Conservation (phyloP, 345 rosid species). For the Garcia nutans region DNA sequence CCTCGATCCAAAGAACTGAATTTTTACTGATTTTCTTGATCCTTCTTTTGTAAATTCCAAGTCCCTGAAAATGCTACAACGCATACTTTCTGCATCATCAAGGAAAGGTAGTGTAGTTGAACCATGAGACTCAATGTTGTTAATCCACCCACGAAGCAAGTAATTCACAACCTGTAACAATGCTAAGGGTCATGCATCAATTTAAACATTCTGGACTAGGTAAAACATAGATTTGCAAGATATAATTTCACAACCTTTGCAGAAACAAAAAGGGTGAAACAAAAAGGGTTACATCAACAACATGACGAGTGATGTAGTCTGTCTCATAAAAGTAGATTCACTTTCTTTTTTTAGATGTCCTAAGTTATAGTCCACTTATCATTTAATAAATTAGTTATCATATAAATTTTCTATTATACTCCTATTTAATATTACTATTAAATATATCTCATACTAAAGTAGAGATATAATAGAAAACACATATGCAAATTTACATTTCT, state of each 20-base stretch:
- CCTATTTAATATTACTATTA: too few relatives aligned
- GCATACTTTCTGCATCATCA: slow-evolving; percentile 41
- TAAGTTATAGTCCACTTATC: too few relatives aligned
- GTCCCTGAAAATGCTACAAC: slow-evolving; percentile 38
- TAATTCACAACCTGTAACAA: slow-evolving; percentile 71
- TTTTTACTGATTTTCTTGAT: slow-evolving; percentile 46
- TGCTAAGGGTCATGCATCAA: slow-evolving; percentile 4
- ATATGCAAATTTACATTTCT: too few relatives aligned
- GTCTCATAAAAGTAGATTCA: too few relatives aligned
- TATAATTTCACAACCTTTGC: neutral
- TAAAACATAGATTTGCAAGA: neutral
- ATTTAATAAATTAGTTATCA: too few relatives aligned
- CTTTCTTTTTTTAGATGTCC: too few relatives aligned
- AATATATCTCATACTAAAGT: too few relatives aligned
- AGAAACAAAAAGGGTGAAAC: too few relatives aligned
- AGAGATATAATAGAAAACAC: too few relatives aligned
- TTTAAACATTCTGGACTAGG: neutral
- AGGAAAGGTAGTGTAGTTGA: slow-evolving; percentile 55
- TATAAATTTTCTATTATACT: too few relatives aligned
- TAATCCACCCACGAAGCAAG: slow-evolving; percentile 82
- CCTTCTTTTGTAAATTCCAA: slow-evolving; percentile 72
- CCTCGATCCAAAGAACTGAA: slow-evolving; percentile 49
- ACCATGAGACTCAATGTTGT: slow-evolving; percentile 65
- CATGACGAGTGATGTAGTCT: too few relatives aligned
- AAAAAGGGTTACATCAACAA: too few relatives aligned